Base-by-base conservation (phyloP, 2,329 filamentous ascomycete species). In the Penicillium italicum region DNA sequence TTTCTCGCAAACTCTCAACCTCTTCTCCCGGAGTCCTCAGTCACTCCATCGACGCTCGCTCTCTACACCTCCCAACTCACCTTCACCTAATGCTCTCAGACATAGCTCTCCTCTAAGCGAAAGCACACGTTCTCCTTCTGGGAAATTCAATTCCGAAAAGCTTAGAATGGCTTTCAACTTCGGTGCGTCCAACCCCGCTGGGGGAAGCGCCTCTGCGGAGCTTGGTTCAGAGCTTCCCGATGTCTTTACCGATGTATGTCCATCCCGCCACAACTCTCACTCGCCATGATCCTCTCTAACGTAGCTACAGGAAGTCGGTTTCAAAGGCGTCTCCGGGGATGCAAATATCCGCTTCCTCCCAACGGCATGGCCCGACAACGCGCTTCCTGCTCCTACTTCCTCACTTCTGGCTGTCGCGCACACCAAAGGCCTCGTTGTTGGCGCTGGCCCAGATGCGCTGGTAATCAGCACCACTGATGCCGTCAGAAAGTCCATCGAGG, bases 341-440 rank as follows among this genome's bases (percentile, higher is more conserved):
- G 84, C 87, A 56, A 96, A 93, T 74, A 76, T 97, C 64, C 89
- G 87, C 70, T 78, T 89, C 24, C 78, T 97, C 40, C 90, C 91
- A 16, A 81, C 86, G 20, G 80, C 87, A 70, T 97, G 93, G 92
- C 84, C 88, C 38, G 66, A 74, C 58, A 79, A 86, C 63, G 78
- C 83, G 36, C 80, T 89, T 24, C 93, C 94, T 31, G 80, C 88
- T 2, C 80, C 89, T 5, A 91, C 88, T 42, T 85, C 91, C 12
- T 95, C 90, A 2, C 86, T 99, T 36, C 80, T 99, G 59, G 89
- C 88, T 69, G 83, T 97, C 62, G 91, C 93, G 52, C 87, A 90
- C 31, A 84, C 81, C 58, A 87, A 85, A 72, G 91, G 91, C 38
- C 81, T 99, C 22, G 80, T 97, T 52, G 93, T 93, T 30, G 94